These are phyloP conservation scores for Petunia hybrid DNA, from an alignment of 305 asterid species.

Conservation along the genomic window DNA sequence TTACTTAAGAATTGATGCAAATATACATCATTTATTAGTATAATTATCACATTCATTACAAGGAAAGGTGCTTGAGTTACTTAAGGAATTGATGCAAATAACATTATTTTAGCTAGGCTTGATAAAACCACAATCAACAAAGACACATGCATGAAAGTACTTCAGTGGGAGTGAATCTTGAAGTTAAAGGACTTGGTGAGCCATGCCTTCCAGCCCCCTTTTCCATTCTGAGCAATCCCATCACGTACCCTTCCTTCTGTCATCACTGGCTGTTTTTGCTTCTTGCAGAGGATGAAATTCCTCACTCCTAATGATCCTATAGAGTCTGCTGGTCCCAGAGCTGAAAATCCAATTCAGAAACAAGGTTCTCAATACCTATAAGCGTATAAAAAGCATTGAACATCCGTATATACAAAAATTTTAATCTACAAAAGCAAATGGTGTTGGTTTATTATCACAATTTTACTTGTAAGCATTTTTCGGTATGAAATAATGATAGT, in stretches of 20 bases:
- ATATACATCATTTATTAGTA: not conserved
- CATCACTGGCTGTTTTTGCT: constrained; percentile 34
- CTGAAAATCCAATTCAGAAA: constrained; percentile 35
- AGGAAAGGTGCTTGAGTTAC: not conserved
- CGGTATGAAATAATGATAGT: no score
- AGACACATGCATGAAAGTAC: not conserved
- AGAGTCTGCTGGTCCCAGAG: constrained; percentile 42
- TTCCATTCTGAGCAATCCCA: constrained; percentile 30
- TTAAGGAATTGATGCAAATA: not conserved
- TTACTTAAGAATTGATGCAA: not conserved
- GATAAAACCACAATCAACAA: not conserved
- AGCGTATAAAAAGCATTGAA: no score
- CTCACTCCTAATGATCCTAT: constrained; percentile 50
- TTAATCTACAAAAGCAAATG: no score
- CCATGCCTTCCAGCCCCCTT: constrained; percentile 49
- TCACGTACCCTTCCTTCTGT: constrained; percentile 34
- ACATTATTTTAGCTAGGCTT: not conserved
- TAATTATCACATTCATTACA: not conserved
- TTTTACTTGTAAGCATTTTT: no score
- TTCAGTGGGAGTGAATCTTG: constrained; percentile 40
- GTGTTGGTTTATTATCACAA: no score
- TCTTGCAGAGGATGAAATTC: constrained; percentile 53
- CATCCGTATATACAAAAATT: no score
- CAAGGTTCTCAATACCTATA: not conserved
- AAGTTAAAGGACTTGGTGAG: constrained; percentile 44